These are phyloP conservation scores for Chimonanthus salicifolius DNA, from an alignment of 164 flowering plant species.

Conservation along the genomic window DNA sequence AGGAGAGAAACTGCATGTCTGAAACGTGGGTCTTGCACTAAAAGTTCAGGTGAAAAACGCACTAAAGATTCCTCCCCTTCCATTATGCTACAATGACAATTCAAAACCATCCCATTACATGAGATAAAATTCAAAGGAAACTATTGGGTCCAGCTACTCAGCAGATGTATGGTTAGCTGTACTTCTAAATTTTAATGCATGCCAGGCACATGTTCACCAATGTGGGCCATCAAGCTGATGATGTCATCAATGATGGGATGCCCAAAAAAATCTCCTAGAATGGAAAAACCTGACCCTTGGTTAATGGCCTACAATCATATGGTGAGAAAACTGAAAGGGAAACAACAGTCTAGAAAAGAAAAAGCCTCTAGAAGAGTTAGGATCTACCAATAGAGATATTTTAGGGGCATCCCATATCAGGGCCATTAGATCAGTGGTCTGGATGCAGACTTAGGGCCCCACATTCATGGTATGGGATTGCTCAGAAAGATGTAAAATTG, in stretches of 20 bases:
- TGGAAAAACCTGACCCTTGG: neutral
- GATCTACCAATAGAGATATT: neutral
- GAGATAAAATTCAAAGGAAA: neutral
- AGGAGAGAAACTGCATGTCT: slow-evolving; percentile 50
- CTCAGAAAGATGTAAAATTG: neutral
- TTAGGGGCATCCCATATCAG: neutral
- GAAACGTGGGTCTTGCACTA: slow-evolving; percentile 47
- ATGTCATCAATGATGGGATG: neutral
- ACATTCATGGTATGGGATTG: neutral
- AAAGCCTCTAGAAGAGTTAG: neutral
- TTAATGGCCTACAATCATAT: too few species aligned
- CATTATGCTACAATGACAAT: slow-evolving; percentile 68
- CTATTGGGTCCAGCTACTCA: neutral
- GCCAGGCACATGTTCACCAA: neutral
- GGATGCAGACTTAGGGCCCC: neutral
- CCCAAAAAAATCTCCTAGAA: neutral
- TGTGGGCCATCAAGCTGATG: neutral
- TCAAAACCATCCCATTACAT: slow-evolving; percentile 8
- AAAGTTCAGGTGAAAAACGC: slow-evolving; percentile 69
- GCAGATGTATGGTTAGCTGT: neutral
- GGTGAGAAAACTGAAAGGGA: neutral
- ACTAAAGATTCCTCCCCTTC: slow-evolving; percentile 73
- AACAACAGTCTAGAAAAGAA: neutral
- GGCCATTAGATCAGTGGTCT: neutral
- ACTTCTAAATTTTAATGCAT: neutral